Percentiles rank a stretch among this genome's conserved stretches.
Evolutionary conservation across 352 stramenopile genomes (phyloP).

Genomic region (Pythium oligandrum): DNA sequence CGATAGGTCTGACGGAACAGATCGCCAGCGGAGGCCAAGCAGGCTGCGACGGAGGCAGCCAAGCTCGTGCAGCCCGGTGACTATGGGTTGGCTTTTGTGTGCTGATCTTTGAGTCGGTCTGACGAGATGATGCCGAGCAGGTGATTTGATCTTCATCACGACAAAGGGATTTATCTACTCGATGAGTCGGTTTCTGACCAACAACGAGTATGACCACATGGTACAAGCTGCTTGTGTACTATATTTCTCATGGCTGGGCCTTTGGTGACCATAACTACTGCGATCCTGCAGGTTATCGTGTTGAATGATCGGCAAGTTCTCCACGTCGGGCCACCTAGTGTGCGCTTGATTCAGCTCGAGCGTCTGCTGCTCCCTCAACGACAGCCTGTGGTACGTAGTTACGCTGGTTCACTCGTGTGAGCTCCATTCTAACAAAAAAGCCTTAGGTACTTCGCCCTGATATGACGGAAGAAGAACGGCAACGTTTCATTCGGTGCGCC

Average conservation of each 20-base stretch:
- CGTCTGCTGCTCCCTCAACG: constrained; percentile 58
- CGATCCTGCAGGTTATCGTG: constrained; percentile 41
- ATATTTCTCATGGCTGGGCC: background rate
- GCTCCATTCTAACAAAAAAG: too few relatives aligned
- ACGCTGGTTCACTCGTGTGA: too few relatives aligned
- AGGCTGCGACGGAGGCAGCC: constrained; percentile 47
- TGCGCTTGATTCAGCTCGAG: constrained; percentile 56
- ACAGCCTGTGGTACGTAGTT: constrained; percentile 51
- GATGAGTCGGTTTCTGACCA: constrained; percentile 46
- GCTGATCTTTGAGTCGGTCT: too few relatives aligned
- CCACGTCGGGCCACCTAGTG: constrained; percentile 55
- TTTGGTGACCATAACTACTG: background rate
- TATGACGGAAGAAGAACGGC: constrained; percentile 40
- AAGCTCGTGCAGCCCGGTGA: constrained; percentile 57
- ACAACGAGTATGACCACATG: constrained; percentile 75
- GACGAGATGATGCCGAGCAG: constrained; percentile 14
- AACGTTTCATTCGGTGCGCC: constrained; percentile 56
- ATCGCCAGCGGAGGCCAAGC: constrained; percentile 49
- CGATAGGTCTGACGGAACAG: constrained; percentile 14
- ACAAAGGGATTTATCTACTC: constrained; percentile 70
- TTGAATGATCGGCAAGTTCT: constrained; percentile 57
- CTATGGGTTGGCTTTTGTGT: too few relatives aligned
- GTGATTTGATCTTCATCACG: constrained; percentile 78
- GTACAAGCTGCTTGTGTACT: constrained; percentile 13
- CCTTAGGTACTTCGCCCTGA: constrained; percentile 44